These are phyloP conservation scores for Blastocystis sp. DNA, from an alignment of 352 stramenopile genomes.

Conservation along the genomic window DNA sequence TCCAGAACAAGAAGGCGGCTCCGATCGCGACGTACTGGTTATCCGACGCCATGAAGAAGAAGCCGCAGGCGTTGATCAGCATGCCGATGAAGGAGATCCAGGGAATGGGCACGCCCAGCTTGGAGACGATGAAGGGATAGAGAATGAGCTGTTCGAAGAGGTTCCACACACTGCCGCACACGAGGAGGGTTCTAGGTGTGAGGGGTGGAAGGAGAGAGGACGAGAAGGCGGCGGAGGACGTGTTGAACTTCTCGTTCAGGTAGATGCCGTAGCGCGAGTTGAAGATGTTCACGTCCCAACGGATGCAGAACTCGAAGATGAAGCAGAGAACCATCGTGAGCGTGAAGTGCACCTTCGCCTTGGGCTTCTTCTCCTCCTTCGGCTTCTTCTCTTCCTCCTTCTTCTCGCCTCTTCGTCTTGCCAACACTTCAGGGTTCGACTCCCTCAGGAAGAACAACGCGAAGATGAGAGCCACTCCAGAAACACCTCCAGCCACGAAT, in stretches of 20 bases:
- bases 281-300: background rate
- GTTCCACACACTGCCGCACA: background rate
- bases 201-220: background rate
- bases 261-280: background rate
- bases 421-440: background rate
- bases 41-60: background rate
- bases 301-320: background rate
- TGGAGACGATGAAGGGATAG: background rate
- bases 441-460: conserved; percentile 7
- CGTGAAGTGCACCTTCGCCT: background rate
- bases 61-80: background rate
- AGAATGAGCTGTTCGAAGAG: background rate
- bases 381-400: background rate
- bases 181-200: background rate
- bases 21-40: background rate
- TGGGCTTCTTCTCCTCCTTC: background rate
- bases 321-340: background rate
- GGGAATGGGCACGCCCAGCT: background rate
- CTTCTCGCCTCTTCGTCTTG: background rate
- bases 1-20: conserved; percentile 31
- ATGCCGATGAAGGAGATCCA: background rate
- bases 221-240: background rate
- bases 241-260: background rate
- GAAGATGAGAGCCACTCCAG: background rate
- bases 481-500: background rate